These are phyloP conservation scores for Pseudocercospora crystallina DNA, from an alignment of 2,329 filamentous ascomycete genomes.

Conservation along the genomic window DNA sequence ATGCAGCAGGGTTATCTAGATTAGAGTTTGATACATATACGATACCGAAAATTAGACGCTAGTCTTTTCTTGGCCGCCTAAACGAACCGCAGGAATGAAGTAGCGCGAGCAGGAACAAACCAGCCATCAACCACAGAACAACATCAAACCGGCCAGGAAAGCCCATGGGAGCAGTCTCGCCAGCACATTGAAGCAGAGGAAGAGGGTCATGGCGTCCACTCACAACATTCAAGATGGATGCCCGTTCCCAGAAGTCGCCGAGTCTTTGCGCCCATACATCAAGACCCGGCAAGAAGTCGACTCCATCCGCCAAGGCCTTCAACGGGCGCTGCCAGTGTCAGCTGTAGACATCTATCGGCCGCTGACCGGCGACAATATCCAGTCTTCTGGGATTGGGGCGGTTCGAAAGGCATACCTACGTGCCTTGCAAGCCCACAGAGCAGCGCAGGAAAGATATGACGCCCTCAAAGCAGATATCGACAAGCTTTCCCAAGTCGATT, in stretches of 20 bases:
- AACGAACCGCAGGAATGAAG: no score
- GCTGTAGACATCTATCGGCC: slow-evolving; percentile 11
- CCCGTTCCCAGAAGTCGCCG: slow-evolving; percentile 32
- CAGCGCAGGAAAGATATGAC: slow-evolving; percentile 31
- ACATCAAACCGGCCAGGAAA: neutral
- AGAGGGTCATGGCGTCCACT: no score
- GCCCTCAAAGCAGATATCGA: slow-evolving; percentile 31
- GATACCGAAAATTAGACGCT: no score
- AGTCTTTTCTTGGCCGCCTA: no score
- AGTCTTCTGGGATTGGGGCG: slow-evolving; percentile 24
- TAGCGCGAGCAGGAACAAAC: no score
- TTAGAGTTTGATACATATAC: no score
- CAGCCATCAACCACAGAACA: no score
- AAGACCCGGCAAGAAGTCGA: slow-evolving; percentile 30
- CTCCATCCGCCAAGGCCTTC: slow-evolving; percentile 28
- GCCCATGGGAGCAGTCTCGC: neutral
- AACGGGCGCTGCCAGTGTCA: slow-evolving; percentile 27
- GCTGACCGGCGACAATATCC: slow-evolving; percentile 2
- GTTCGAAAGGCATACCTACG: slow-evolving; percentile 33
- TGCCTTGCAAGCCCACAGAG: slow-evolving; percentile 31
- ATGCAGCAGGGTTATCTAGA: no score
- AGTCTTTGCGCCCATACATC: slow-evolving; percentile 32
- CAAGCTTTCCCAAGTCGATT: slow-evolving; percentile 11
- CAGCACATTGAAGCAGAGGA: neutral
- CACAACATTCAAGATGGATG: slow-evolving; percentile 10